Evolutionary conservation across 768 basidiomycete genomes (phyloP).

Genomic region (Dioszegia hungarica): DNA sequence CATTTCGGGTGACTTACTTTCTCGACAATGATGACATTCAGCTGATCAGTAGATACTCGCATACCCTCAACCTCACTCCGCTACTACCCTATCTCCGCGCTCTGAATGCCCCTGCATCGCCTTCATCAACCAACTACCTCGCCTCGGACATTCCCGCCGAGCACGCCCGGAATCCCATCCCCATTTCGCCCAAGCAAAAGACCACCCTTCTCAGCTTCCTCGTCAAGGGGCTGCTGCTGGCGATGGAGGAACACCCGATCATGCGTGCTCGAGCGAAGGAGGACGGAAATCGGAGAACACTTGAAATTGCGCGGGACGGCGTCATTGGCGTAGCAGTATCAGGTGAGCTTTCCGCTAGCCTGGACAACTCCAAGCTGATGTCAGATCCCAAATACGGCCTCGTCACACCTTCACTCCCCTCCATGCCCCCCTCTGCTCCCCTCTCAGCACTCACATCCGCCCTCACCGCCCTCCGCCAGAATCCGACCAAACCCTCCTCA

Average conservation of each 20-base stretch:
- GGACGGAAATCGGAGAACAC: conserved; percentile 13
- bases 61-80: conserved; percentile 38
- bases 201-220: conserved; percentile 33
- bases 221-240: conserved; percentile 34
- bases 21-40: neutral
- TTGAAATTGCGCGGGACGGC: conserved; percentile 31
- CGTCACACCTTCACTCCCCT: conserved; percentile 36
- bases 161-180: conserved; percentile 17
- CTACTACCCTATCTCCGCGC: conserved; percentile 34
- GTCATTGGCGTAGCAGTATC: conserved; percentile 39
- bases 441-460: conserved; percentile 27
- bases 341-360: conserved; percentile 20
- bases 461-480: conserved; percentile 14
- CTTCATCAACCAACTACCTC: conserved; percentile 11
- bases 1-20: conserved; percentile 37
- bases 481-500: conserved; percentile 18
- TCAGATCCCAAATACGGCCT: conserved; percentile 39
- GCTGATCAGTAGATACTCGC: conserved; percentile 28
- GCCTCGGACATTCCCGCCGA: conserved; percentile 33
- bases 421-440: conserved; percentile 23
- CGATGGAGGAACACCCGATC: conserved; percentile 42
- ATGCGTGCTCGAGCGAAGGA: conserved; percentile 33
- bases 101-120: conserved; percentile 7
- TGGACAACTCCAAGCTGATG: neutral
- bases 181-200: conserved; percentile 8